Base-by-base conservation (phyloP, 352 stramenopile genomes). In the Hyaloperonospora arabidopsidis region DNA sequence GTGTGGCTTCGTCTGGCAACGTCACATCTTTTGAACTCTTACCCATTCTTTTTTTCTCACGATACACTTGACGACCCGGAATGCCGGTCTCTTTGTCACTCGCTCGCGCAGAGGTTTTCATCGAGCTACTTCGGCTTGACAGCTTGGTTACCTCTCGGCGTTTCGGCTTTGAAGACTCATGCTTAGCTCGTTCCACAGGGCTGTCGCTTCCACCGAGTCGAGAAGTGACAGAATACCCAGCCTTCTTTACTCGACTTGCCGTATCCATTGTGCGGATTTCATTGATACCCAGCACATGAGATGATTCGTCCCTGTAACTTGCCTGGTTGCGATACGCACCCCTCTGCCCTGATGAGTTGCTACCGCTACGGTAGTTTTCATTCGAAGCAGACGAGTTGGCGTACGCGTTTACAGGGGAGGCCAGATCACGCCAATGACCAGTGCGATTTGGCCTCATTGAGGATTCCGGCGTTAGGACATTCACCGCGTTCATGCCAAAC, bases 1-100 rank as follows among this genome's bases (percentile, higher is more conserved):
- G 34, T 5, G 22, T 14, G 25, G 32, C 4, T 14, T 50, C 49
- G 25, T 61, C 54, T 5, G 18, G 12, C 23, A 43, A 8, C 2
- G 36, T 18, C n/a, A 44, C 17, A 34, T 66, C 63, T 32, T 69
- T 57, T 17, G 35, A 17, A 13, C 12, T 29, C 19, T 65, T 46
- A 52, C 67, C 65, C 5, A 67, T 25, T 25, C 25, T 29, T 7
- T 69, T 59, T 51, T 87, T 89, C 52, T 89, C 73, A 7, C 79
- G 77, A 56, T 84, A 86, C 15, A 84, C 56, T 48, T 84, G 76
- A 5, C 76, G 76, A 34, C 70, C 70, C 7, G 63, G 48, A 21
- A 48, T 51, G 5, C 36, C 35, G 18, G 23, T 1, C 10, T 32
- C 23, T 45, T 70, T 74, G 1, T 75, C 52, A 39, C 41, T 59